A percentile compares a stretch with the other conserved stretches of the same genome.
Conservation (phyloP, 2,329 filamentous ascomycete species). For the Blastomyces silverae region DNA sequence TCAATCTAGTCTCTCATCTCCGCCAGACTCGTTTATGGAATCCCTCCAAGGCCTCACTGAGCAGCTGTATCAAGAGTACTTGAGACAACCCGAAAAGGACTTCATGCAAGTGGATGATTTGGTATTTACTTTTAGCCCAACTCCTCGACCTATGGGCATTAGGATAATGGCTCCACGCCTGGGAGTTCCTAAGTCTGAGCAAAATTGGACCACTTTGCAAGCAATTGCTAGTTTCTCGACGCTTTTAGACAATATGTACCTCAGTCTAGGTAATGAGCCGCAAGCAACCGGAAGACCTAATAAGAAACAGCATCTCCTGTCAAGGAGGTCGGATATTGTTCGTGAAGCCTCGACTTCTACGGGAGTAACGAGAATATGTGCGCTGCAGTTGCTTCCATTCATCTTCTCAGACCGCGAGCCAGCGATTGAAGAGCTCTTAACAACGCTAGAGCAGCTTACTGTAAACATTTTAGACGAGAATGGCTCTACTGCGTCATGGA, state of each 20-base stretch:
- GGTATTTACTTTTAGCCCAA: conserved; percentile 43
- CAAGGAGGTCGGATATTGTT: conserved; percentile 34
- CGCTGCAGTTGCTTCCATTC: conserved; percentile 52
- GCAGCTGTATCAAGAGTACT: conserved; percentile 70
- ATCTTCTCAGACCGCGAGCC: conserved; percentile 43
- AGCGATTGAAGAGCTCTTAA: conserved; percentile 47
- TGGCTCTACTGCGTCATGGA: conserved; percentile 63
- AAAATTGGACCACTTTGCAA: conserved; percentile 39
- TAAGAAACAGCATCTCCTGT: conserved; percentile 36
- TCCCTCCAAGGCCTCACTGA: conserved; percentile 61
- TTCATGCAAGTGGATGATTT: conserved; percentile 74
- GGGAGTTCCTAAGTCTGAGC: conserved; percentile 32
- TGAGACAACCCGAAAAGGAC: conserved; percentile 60
- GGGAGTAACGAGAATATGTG: conserved; percentile 40
- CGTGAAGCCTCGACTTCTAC: conserved; percentile 34
- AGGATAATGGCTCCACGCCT: conserved; percentile 34
- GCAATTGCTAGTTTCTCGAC: conserved; percentile 38
- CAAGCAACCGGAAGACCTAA: conserved; percentile 20
- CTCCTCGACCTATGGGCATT: conserved; percentile 32
- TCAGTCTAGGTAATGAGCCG: conserved; percentile 14
- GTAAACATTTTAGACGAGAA: conserved; percentile 63
- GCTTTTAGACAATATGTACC: conserved; percentile 29
- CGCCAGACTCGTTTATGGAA: conserved; percentile 35
- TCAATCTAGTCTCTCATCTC: conserved; percentile 34
- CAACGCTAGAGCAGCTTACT: conserved; percentile 54